A percentile compares a stretch with the other conserved stretches of the same genome.
Conservation (phyloP, 2,329 filamentous ascomycete species). For the Fusarium chuoi region DNA sequence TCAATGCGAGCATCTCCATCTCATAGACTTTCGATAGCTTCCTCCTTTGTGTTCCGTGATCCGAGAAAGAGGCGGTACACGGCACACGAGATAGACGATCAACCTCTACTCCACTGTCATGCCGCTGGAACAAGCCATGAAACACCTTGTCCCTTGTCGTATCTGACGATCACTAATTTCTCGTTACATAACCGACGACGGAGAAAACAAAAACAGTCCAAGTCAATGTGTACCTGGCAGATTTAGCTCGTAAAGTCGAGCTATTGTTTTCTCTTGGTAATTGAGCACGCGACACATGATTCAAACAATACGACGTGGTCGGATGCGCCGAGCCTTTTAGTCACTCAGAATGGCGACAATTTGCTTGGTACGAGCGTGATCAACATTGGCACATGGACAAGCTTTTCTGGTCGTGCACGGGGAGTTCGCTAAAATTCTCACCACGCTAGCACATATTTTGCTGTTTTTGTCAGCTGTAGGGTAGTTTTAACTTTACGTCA, state of each 20-base stretch:
- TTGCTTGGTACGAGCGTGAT: not conserved
- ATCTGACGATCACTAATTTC: slow-evolving; percentile 13
- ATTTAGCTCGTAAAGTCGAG: not conserved
- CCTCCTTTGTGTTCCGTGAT: not conserved
- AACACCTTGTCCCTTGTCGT: slow-evolving; percentile 6
- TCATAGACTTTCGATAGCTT: not conserved
- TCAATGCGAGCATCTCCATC: slow-evolving; percentile 9
- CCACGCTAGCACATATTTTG: not conserved
- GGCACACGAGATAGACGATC: slow-evolving; percentile 18
- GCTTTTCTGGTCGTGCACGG: not conserved
- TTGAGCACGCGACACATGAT: slow-evolving; percentile 24
- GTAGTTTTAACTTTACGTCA: not conserved
- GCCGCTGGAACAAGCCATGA: not conserved
- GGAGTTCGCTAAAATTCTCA: not conserved
- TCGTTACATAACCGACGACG: not conserved
- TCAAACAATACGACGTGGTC: not conserved
- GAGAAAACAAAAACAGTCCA: not conserved
- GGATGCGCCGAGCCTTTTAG: slow-evolving; percentile 11
- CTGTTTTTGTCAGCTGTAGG: not conserved
- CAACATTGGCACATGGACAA: slow-evolving; percentile 5
- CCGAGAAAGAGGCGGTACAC: not conserved
- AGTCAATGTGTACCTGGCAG: not conserved
- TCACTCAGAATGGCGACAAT: not conserved
- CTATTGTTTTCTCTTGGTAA: slow-evolving; percentile 4
- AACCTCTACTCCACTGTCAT: not conserved